These are phyloP conservation scores for Curvularia sp. DNA, from an alignment of 2,329 filamentous ascomycete species.

Conservation along the genomic window DNA sequence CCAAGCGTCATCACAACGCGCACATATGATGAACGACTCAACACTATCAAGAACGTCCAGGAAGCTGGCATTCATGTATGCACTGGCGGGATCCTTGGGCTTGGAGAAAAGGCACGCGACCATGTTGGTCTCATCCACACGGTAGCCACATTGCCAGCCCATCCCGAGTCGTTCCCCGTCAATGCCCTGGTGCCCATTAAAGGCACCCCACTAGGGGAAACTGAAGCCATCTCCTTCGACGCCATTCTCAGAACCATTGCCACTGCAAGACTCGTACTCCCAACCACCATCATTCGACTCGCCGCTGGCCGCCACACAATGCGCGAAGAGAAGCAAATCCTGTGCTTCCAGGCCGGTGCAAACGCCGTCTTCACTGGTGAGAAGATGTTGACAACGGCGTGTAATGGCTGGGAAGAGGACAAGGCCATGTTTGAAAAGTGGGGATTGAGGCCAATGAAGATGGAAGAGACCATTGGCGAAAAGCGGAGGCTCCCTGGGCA, in stretches of 20 bases:
- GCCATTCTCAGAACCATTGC: constrained; percentile 83
- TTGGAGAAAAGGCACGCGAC: constrained; percentile 80
- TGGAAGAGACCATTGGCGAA: constrained; percentile 46
- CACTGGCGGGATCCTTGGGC: constrained; percentile 84
- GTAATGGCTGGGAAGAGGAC: constrained; percentile 90
- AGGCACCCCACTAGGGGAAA: constrained; percentile 82
- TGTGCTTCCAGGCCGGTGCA: constrained; percentile 89
- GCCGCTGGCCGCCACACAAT: constrained; percentile 85
- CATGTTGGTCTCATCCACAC: constrained; percentile 85
- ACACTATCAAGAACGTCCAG: constrained; percentile 79
- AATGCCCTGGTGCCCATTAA: constrained; percentile 91
- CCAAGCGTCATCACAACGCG: constrained; percentile 85
- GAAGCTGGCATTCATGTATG: constrained; percentile 90
- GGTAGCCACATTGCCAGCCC: constrained; percentile 77
- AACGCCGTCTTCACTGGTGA: constrained; percentile 96
- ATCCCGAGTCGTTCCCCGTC: constrained; percentile 90
- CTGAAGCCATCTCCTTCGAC: constrained; percentile 75
- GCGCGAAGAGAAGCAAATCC: constrained; percentile 84
- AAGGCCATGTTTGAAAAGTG: constrained; percentile 81
- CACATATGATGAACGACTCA: constrained; percentile 84
- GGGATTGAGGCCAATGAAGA: constrained; percentile 78
- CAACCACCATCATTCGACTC: constrained; percentile 83
- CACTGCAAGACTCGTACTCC: constrained; percentile 82
- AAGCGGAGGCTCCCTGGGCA: constrained; percentile 31
- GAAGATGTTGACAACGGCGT: constrained; percentile 94